phyloP scores from a whole-genome alignment of 2,329 filamentous ascomycete species.

The Botrytis fabae region DNA sequence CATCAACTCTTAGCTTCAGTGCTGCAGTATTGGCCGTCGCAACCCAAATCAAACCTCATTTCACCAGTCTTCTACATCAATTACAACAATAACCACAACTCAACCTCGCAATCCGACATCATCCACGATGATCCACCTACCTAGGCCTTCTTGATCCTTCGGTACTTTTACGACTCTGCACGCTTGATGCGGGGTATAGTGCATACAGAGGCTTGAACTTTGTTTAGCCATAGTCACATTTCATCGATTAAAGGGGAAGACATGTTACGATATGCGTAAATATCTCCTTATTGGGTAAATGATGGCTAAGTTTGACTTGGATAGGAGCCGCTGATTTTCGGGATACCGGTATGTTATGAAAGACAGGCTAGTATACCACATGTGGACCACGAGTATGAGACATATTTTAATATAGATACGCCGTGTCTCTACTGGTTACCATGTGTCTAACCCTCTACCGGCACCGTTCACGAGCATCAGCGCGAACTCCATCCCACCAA shows the following conservation, averaged over 20 bases:
- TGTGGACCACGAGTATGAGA: not conserved
- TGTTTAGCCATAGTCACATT: not conserved
- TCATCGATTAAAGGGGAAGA: not conserved
- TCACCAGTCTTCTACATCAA: not conserved
- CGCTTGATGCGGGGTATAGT: not conserved
- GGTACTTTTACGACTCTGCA: not conserved
- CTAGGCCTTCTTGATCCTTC: not conserved
- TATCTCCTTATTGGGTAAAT: not conserved
- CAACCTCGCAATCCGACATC: not conserved
- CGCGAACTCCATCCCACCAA: not conserved
- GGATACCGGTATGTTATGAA: not conserved
- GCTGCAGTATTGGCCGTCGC: not conserved
- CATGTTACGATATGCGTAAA: not conserved
- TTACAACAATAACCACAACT: not conserved
- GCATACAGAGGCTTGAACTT: not conserved
- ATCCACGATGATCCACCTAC: no score
- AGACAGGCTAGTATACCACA: not conserved
- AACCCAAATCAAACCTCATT: not conserved
- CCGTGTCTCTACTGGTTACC: not conserved
- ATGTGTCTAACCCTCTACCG: not conserved
- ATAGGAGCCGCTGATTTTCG: not conserved
- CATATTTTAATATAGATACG: not conserved
- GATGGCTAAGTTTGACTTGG: not conserved
- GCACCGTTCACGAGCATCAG: not conserved
- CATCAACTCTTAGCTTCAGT: not conserved